Percentiles rank a stretch among this genome's conserved stretches.
Conservation (phyloP, 2,329 filamentous ascomycete genomes). For the Proliferodiscus dingleyae region DNA sequence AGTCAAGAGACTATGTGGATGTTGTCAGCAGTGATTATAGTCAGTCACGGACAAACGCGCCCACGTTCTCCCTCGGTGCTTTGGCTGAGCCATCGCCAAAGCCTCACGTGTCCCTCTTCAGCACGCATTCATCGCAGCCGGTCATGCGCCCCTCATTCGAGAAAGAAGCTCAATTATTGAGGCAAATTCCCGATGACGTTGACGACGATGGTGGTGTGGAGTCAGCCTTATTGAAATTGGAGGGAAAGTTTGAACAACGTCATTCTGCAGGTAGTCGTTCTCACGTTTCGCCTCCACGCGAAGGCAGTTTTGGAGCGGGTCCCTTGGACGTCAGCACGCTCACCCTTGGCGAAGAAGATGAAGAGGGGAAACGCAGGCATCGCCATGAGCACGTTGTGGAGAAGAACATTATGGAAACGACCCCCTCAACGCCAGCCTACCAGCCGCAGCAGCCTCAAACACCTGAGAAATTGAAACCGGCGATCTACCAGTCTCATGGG, state of each 20-base stretch:
- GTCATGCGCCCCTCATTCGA: constrained; percentile 75
- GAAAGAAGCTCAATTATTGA: constrained; percentile 78
- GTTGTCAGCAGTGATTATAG: constrained; percentile 36
- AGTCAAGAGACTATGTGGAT: constrained; percentile 40
- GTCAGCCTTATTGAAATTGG: constrained; percentile 85
- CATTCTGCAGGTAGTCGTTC: constrained; percentile 17
- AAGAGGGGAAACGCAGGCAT: constrained; percentile 41
- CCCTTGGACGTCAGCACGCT: constrained; percentile 23
- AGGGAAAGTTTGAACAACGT: constrained; percentile 72
- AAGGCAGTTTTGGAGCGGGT: constrained; percentile 26
- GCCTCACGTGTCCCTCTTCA: constrained; percentile 50
- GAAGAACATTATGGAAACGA: constrained; percentile 34
- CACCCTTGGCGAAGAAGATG: constrained; percentile 17
- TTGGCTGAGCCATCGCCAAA: constrained; percentile 48
- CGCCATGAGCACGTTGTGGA: constrained; percentile 43
- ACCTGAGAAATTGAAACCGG: constrained; percentile 24
- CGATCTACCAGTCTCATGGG: constrained; percentile 27
- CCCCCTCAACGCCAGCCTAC: constrained; percentile 24
- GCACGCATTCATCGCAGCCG: constrained; percentile 58
- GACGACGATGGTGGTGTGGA: constrained; percentile 83
- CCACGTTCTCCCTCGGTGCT: constrained; percentile 54
- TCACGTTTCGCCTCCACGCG: constrained; percentile 7
- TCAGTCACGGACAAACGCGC: constrained; percentile 36
- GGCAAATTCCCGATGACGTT: constrained; percentile 77
- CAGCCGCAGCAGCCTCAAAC: constrained; percentile 13